phyloP scores from a whole-genome alignment of 768 basidiomycete species.

The Termitomyces sp. region DNA sequence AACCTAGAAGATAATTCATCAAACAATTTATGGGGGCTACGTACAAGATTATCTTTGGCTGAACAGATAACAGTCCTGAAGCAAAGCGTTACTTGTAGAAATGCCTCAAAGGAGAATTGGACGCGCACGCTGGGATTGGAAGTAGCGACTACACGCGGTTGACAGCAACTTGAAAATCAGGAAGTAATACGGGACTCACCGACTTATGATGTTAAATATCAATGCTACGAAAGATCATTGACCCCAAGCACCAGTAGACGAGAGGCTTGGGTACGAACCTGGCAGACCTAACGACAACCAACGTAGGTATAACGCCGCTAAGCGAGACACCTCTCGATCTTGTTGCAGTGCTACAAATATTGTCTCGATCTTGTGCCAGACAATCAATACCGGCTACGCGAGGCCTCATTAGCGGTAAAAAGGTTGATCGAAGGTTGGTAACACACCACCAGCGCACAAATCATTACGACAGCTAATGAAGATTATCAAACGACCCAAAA shows the following conservation, averaged over 20 bases:
- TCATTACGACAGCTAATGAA: background rate
- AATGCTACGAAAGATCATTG: background rate
- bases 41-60: slow-evolving; percentile 69
- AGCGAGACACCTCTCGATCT: background rate
- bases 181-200: background rate
- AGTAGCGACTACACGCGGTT: background rate
- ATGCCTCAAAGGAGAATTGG: background rate
- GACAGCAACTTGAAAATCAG: background rate
- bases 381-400: slow-evolving; percentile 2
- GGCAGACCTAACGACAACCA: background rate
- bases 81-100: background rate
- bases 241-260: background rate
- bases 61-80: slow-evolving; percentile 24
- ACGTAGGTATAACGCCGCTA: too few species aligned
- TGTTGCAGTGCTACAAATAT: slow-evolving; percentile 1
- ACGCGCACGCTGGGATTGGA: slow-evolving; percentile 1
- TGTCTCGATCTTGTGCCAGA: background rate
- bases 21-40: slow-evolving; percentile 18
- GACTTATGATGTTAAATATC: slow-evolving; percentile 3
- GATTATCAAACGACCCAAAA: background rate
- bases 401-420: too few species aligned
- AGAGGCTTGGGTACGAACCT: background rate
- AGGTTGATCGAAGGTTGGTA: background rate
- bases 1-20: slow-evolving; percentile 79
- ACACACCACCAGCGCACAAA: slow-evolving; percentile 1